Percentiles rank a stretch among this genome's conserved stretches.
Conservation (phyloP, 2,329 filamentous ascomycete genomes). For the Gnomoniopsis sp. region DNA sequence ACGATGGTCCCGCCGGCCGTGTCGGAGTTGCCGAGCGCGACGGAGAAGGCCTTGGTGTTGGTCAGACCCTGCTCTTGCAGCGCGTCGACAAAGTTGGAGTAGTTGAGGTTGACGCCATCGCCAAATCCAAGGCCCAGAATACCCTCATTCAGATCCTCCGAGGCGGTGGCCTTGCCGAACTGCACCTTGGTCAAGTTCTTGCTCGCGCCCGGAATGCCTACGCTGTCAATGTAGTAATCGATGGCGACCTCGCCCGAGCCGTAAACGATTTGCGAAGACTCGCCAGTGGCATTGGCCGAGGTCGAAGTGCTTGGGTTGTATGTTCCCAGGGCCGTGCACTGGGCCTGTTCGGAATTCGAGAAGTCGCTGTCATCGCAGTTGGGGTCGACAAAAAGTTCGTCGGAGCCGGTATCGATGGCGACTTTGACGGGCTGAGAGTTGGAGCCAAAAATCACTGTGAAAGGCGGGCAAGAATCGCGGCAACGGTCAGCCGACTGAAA, state of each 20-base stretch:
- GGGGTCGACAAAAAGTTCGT: constrained; percentile 58
- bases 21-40: constrained; percentile 30
- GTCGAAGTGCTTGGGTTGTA: constrained; percentile 36
- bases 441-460: constrained; percentile 42
- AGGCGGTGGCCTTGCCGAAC: constrained; percentile 55
- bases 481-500: not conserved
- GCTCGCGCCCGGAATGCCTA: constrained; percentile 26
- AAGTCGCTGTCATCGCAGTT: constrained; percentile 43
- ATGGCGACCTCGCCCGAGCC: constrained; percentile 42
- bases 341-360: constrained; percentile 27
- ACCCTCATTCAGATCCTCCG: constrained; percentile 40
- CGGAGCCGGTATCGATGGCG: constrained; percentile 52
- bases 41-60: constrained; percentile 28
- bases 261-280: constrained; percentile 36
- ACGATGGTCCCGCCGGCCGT: constrained; percentile 29
- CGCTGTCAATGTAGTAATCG: constrained; percentile 38
- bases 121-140: constrained; percentile 72
- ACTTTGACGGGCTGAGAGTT: constrained; percentile 46
- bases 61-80: constrained; percentile 46
- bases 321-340: constrained; percentile 37
- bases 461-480: not conserved
- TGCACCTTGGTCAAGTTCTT: constrained; percentile 45
- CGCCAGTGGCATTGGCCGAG: constrained; percentile 25
- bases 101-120: constrained; percentile 34
- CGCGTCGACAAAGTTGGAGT: constrained; percentile 45